A percentile compares a stretch with the other conserved stretches of the same genome.
Conservation (phyloP, 140 eudicot genomes). For the Ambrosia hybrid region DNA sequence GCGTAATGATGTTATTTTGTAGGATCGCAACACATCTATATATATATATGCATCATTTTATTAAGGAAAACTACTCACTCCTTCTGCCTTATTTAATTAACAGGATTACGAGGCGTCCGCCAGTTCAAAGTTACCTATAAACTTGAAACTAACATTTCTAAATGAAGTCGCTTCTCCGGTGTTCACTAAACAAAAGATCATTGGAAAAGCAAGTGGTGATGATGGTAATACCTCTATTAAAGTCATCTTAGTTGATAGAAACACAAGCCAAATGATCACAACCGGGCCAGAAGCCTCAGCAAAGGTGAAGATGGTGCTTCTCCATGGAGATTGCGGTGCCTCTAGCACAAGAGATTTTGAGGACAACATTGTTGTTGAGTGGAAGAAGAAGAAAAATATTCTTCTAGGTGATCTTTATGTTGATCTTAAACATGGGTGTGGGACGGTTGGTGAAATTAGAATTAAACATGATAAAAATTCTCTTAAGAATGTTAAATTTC, state of each 20-base stretch:
- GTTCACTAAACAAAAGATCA: conserved; percentile 12
- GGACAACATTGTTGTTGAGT: background rate
- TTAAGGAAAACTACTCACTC: background rate
- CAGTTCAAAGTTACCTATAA: conserved; percentile 22
- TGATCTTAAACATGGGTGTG: conserved; percentile 26
- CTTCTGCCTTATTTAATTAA: background rate
- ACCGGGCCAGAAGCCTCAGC: conserved; percentile 7
- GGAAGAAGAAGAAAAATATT: conserved; percentile 29
- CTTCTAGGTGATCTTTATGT: conserved; percentile 18
- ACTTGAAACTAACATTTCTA: conserved; percentile 13
- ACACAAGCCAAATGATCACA: background rate
- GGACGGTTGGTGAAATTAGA: conserved; percentile 23
- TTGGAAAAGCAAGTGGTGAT: background rate
- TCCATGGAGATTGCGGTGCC: conserved; percentile 11
- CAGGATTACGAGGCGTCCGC: conserved; percentile 26
- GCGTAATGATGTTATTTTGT: too few relatives aligned
- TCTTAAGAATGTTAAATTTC: conserved; percentile 18
- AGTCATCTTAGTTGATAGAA: conserved; percentile 17
- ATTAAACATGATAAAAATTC: conserved; percentile 22
- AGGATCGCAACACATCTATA: too few relatives aligned
- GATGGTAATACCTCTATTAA: conserved; percentile 6
- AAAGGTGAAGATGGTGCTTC: conserved; percentile 29
- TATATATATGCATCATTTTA: too few relatives aligned
- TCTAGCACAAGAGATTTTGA: conserved; percentile 14
- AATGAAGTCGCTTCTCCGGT: conserved; percentile 19